Evolutionary conservation across 352 stramenopile genomes (phyloP).

Genomic region (Phytophthora fragariaefolia): DNA sequence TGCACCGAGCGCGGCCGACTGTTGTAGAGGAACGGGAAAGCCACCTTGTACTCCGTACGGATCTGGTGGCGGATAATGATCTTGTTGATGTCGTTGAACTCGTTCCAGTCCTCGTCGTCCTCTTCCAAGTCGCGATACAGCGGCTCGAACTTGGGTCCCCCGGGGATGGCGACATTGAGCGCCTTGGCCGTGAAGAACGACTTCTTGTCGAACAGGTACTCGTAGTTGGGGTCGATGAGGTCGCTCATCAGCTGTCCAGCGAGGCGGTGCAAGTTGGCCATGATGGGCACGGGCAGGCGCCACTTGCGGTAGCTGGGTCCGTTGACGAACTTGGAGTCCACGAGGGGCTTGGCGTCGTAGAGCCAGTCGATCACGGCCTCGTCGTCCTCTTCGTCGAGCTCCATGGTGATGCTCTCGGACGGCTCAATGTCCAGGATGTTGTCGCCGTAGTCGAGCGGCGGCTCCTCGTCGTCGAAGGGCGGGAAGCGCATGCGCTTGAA

Average conservation of each 20-base stretch:
- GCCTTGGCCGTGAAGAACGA: conserved; percentile 99
- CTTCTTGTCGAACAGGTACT: conserved; percentile 94
- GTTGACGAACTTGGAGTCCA: conserved; percentile 96
- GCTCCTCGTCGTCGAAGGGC: conserved; percentile 99
- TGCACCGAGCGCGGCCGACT: conserved; percentile 96
- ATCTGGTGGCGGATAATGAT: conserved; percentile 99
- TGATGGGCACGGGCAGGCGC: conserved; percentile 97
- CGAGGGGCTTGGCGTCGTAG: conserved; percentile 96
- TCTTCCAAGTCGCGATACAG: conserved; percentile 98
- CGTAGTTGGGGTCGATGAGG: conserved; percentile 96
- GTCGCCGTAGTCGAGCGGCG: conserved; percentile 95
- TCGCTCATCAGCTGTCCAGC: conserved; percentile 97
- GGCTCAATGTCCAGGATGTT: conserved; percentile 98
- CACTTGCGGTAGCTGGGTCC: conserved; percentile 97
- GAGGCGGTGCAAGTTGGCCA: conserved; percentile 98
- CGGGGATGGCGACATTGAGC: conserved; percentile 99
- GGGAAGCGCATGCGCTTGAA: conserved; percentile 99
- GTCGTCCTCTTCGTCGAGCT: conserved; percentile 96
- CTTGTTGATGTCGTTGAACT: conserved; percentile 99
- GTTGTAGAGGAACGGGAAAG: conserved; percentile 99
- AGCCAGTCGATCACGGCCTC: conserved; percentile 97
- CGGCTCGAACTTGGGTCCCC: conserved; percentile 99
- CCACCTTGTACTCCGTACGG: conserved; percentile 99
- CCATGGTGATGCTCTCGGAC: conserved; percentile 97
- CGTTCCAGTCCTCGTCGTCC: conserved; percentile 99